Evolutionary conservation across 2,329 filamentous ascomycete species (phyloP).

Genomic region (Chaetothyriales sp.): DNA sequence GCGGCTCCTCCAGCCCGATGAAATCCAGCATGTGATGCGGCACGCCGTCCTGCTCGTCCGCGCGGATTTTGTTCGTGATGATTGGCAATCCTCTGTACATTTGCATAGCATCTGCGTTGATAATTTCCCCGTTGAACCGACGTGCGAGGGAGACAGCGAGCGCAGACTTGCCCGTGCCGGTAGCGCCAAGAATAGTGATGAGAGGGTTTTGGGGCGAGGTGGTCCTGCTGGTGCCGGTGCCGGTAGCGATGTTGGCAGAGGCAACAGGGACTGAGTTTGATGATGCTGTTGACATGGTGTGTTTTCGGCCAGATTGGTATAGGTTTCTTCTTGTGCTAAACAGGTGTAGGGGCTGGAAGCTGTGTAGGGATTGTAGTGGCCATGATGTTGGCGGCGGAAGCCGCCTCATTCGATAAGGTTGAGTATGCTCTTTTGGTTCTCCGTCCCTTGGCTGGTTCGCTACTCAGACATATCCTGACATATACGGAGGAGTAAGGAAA

Average conservation of each 20-base stretch:
- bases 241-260: not conserved
- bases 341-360: not conserved
- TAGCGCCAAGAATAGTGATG: conserved; percentile 74
- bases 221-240: not conserved
- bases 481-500: no score
- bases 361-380: not conserved
- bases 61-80: conserved; percentile 84
- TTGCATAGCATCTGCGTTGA: conserved; percentile 98
- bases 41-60: conserved; percentile 60
- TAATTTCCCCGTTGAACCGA: conserved; percentile 77
- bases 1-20: conserved; percentile 59
- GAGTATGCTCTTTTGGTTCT: not conserved
- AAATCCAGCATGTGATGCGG: conserved; percentile 79
- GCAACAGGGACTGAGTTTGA: not conserved
- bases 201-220: conserved; percentile 39
- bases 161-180: conserved; percentile 86
- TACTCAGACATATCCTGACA: no score
- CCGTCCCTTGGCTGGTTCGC: no score
- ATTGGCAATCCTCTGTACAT: conserved; percentile 84
- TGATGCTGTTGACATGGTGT: not conserved
- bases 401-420: not conserved
- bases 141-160: conserved; percentile 78
- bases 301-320: not conserved
- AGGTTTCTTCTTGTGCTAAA: not conserved
- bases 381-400: not conserved